A percentile compares a stretch with the other conserved stretches of the same genome.
Conservation (phyloP, 2,329 filamentous ascomycete species). For the Fusarium nematophilum region DNA sequence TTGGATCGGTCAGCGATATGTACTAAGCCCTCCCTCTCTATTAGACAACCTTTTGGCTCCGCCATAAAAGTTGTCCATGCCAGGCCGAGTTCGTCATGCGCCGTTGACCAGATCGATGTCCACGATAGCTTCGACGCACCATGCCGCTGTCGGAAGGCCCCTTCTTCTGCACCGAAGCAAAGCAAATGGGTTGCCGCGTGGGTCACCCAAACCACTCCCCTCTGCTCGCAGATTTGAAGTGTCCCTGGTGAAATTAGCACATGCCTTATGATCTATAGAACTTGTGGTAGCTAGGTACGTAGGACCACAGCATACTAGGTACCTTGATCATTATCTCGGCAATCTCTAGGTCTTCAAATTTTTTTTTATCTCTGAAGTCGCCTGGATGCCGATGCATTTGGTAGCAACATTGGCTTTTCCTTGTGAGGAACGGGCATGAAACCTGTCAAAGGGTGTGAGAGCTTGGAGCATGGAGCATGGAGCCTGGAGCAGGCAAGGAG, state of each 20-base stretch:
- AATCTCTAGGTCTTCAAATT: no score
- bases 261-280: no score
- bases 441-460: conserved; percentile 20
- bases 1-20: conserved; percentile 16
- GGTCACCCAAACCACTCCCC: no score
- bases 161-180: background rate
- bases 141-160: conserved; percentile 6
- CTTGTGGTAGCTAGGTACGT: no score
- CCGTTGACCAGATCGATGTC: conserved; percentile 26
- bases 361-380: no score
- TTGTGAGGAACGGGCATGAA: conserved; percentile 6
- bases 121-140: conserved; percentile 14
- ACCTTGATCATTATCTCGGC: no score
- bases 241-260: no score
- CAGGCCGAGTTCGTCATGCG: conserved; percentile 17
- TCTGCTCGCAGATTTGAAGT: no score
- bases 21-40: conserved; percentile 4
- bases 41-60: conserved; percentile 17
- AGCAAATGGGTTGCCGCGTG: background rate
- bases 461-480: conserved; percentile 11
- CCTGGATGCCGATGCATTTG: background rate
- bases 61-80: conserved; percentile 19
- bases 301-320: no score
- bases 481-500: conserved; percentile 26
- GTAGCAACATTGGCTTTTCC: background rate